These are phyloP conservation scores for Trametes elegans DNA, from an alignment of 768 basidiomycete species.

Conservation along the genomic window DNA sequence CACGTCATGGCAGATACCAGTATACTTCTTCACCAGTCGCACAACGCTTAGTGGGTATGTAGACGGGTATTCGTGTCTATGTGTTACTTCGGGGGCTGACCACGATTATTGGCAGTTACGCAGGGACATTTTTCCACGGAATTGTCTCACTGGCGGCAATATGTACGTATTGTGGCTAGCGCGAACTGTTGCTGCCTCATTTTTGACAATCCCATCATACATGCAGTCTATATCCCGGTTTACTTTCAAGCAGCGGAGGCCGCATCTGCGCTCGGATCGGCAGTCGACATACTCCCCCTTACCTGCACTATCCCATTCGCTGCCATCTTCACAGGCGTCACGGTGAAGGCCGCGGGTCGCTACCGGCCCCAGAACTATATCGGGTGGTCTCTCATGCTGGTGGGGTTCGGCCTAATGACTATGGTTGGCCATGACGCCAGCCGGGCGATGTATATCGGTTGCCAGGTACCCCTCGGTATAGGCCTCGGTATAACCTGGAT, in stretches of 20 bases:
- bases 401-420: conserved; percentile 22
- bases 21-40: conserved; percentile 6
- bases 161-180: conserved; percentile 17
- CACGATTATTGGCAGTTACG: conserved; percentile 26
- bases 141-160: conserved; percentile 24
- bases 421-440: conserved; percentile 26
- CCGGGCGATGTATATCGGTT: conserved; percentile 25
- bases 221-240: conserved; percentile 40
- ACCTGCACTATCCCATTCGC: conserved; percentile 36
- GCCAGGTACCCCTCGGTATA: conserved; percentile 25
- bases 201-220: neutral
- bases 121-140: conserved; percentile 33
- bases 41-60: conserved; percentile 12
- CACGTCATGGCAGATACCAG: conserved; percentile 9
- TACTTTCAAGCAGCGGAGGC: conserved; percentile 45
- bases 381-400: conserved; percentile 17
- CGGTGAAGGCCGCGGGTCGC: conserved; percentile 28
- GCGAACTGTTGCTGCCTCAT: no score
- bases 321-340: conserved; percentile 36
- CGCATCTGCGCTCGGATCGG: conserved; percentile 35
- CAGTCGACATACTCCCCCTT: conserved; percentile 35
- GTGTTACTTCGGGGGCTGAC: no score
- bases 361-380: conserved; percentile 35
- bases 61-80: no score
- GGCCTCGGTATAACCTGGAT: conserved; percentile 2